phyloP scores from a whole-genome alignment of 768 basidiomycete genomes.

The Hygrocybe coccinea region DNA sequence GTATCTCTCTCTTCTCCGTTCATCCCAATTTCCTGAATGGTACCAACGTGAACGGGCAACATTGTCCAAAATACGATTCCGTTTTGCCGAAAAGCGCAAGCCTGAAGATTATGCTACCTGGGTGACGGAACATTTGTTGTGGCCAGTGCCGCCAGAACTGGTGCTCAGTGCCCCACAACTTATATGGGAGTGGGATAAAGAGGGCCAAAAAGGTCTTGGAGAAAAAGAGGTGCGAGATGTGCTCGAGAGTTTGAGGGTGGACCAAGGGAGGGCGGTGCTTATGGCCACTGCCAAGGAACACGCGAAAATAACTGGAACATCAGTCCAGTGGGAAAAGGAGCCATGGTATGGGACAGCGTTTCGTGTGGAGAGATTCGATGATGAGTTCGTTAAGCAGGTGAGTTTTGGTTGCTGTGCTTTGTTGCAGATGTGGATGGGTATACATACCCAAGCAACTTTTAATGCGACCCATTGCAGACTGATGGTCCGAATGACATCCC shows the following conservation, averaged over 20 bases:
- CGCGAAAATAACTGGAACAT: slow-evolving; percentile 38
- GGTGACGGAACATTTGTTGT: slow-evolving; percentile 68
- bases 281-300: slow-evolving; percentile 74
- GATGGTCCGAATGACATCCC: slow-evolving; percentile 55
- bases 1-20: slow-evolving; percentile 67
- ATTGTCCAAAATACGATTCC: slow-evolving; percentile 71
- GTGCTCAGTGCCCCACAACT: slow-evolving; percentile 68
- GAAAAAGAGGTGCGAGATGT: slow-evolving; percentile 55
- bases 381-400: slow-evolving; percentile 56
- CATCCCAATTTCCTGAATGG: slow-evolving; percentile 55
- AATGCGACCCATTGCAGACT: slow-evolving; percentile 46
- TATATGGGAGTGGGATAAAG: slow-evolving; percentile 67
- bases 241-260: slow-evolving; percentile 53
- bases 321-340: slow-evolving; percentile 62
- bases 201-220: slow-evolving; percentile 40
- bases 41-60: slow-evolving; percentile 72
- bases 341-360: slow-evolving; percentile 93
- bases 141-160: slow-evolving; percentile 77
- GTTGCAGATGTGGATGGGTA: neutral
- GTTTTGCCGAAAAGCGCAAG: slow-evolving; percentile 78
- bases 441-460: neutral
- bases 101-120: slow-evolving; percentile 77
- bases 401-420: slow-evolving; percentile 6
- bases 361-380: slow-evolving; percentile 63
- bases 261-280: slow-evolving; percentile 63